These are phyloP conservation scores for Tetrapisispora pingtungensis DNA, from an alignment of 805 yeast species.

Conservation along the genomic window DNA sequence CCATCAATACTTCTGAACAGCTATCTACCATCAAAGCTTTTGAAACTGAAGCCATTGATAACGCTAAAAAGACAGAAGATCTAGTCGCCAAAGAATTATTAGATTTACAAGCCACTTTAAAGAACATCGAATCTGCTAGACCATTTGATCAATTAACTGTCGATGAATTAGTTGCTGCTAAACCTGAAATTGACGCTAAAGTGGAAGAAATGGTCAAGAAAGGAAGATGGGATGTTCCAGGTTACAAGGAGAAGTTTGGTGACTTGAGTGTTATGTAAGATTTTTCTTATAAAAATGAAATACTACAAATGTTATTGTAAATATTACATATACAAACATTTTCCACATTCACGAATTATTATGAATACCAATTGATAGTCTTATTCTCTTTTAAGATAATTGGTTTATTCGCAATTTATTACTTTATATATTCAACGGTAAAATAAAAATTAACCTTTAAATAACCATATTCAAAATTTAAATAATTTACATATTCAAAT, in stretches of 20 bases:
- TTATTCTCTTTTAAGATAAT: neutral
- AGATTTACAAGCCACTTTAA: conserved; percentile 78
- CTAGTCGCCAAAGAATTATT: conserved; percentile 78
- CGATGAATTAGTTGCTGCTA: conserved; percentile 87
- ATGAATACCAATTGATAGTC: no score
- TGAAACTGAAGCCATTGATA: conserved; percentile 90
- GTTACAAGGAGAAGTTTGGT: conserved; percentile 97
- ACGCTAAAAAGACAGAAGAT: conserved; percentile 87
- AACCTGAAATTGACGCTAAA: conserved; percentile 96
- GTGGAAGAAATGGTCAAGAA: conserved; percentile 88
- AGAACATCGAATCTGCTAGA: conserved; percentile 92
- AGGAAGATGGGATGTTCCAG: conserved; percentile 97
- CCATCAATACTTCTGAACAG: conserved; percentile 81
- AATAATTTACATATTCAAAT: conserved; percentile 1
- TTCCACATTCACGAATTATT: no score
- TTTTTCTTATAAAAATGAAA: no score
- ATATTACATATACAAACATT: neutral
- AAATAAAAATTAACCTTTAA: neutral
- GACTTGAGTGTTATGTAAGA: conserved; percentile 78
- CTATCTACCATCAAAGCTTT: conserved; percentile 85
- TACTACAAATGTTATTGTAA: neutral
- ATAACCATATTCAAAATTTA: neutral
- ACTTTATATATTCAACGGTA: conserved; percentile 1
- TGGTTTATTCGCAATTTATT: neutral
- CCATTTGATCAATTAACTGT: conserved; percentile 96